Conservation (phyloP, 805 yeast species). For the Kodamaea jinghongensis region DNA sequence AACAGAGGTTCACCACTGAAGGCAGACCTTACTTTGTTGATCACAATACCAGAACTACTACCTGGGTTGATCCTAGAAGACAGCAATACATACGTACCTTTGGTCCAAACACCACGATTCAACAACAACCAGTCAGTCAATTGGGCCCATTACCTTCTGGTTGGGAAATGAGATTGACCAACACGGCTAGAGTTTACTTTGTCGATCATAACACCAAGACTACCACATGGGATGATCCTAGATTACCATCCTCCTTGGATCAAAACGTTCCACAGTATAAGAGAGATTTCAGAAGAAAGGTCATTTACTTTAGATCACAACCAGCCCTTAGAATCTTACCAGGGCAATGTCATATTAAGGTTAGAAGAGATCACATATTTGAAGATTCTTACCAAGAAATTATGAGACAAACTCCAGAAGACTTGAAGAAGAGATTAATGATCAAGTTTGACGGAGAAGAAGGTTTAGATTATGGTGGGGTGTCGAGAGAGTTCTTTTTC, state of each 20-base stretch:
- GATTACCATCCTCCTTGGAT: slow-evolving; percentile 94
- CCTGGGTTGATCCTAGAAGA: slow-evolving; percentile 99
- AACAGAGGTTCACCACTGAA: slow-evolving; percentile 95
- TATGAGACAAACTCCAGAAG: slow-evolving; percentile 99
- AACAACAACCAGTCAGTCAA: slow-evolving; percentile 97
- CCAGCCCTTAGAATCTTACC: slow-evolving; percentile 96
- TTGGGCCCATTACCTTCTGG: slow-evolving; percentile 98
- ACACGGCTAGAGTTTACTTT: slow-evolving; percentile 96
- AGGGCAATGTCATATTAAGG: slow-evolving; percentile 98
- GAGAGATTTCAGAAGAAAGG: slow-evolving; percentile 97
- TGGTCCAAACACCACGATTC: slow-evolving; percentile 88
- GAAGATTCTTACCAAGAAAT: slow-evolving; percentile 98
- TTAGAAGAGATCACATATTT: slow-evolving; percentile 91
- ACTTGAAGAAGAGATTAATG: slow-evolving; percentile 95
- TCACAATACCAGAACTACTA: slow-evolving; percentile 98
- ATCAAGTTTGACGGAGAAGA: slow-evolving; percentile 99
- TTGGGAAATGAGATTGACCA: slow-evolving; percentile 99
- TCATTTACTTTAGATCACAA: slow-evolving; percentile 95
- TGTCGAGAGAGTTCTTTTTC: slow-evolving; percentile 96
- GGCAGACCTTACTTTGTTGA: slow-evolving; percentile 98
- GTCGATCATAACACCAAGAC: slow-evolving; percentile 99
- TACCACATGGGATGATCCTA: slow-evolving; percentile 99
- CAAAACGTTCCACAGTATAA: slow-evolving; percentile 99
- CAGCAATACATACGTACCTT: slow-evolving; percentile 96
- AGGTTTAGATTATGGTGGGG: slow-evolving; percentile 99